These are phyloP conservation scores for Podila epicladia DNA, from an alignment of 192 early-diverging fungal species.

Conservation along the genomic window DNA sequence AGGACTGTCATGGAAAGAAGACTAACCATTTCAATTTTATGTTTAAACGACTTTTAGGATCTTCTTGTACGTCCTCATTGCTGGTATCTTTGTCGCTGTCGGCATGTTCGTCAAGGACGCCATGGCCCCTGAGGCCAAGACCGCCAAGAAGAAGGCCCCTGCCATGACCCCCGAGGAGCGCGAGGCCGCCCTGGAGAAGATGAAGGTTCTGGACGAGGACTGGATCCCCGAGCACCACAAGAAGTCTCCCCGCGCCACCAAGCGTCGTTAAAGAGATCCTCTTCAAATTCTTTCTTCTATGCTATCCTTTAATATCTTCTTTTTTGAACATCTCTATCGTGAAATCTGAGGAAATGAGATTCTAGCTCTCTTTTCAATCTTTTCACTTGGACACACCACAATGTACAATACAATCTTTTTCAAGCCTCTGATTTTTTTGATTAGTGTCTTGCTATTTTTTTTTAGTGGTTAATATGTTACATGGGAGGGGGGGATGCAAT, in stretches of 20 bases:
- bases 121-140: slow-evolving; percentile 36
- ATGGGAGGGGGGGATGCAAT: no score
- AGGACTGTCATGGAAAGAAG: background rate
- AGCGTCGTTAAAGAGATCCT: slow-evolving; percentile 21
- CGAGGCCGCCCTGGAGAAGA: slow-evolving; percentile 47
- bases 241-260: slow-evolving; percentile 47
- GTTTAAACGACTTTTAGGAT: slow-evolving; percentile 6
- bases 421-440: no score
- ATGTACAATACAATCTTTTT: no score
- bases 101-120: slow-evolving; percentile 47
- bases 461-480: no score
- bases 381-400: no score
- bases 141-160: slow-evolving; percentile 37
- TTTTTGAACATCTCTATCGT: slow-evolving; percentile 1
- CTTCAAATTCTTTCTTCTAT: background rate
- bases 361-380: no score
- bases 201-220: slow-evolving; percentile 50
- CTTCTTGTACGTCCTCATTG: slow-evolving; percentile 47
- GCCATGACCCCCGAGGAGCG: slow-evolving; percentile 49
- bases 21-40: background rate
- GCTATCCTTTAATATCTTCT: background rate
- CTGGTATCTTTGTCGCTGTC: slow-evolving; percentile 39
- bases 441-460: no score
- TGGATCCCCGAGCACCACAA: slow-evolving; percentile 55
- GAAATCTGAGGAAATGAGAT: background rate